phyloP scores from a whole-genome alignment of 2,329 filamentous ascomycete species.

The Diaporthe sp. region DNA sequence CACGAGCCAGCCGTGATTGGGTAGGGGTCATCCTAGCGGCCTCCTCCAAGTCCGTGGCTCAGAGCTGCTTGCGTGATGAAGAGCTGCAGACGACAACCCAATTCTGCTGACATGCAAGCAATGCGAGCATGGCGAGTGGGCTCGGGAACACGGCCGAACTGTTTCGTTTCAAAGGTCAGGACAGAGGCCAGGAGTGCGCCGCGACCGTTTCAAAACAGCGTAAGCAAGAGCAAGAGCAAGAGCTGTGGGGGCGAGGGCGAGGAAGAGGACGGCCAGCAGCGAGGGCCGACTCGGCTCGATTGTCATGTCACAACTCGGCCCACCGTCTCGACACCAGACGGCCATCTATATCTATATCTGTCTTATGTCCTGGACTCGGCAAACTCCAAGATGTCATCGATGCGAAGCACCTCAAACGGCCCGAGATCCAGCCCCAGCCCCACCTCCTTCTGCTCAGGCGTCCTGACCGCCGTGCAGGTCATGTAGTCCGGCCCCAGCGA shows the following conservation, averaged over 20 bases:
- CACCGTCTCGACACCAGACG: neutral
- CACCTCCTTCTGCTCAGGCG: constrained; percentile 47
- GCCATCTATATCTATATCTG: neutral
- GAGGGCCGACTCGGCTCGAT: neutral
- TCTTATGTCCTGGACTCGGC: constrained; percentile 49
- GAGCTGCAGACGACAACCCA: neutral
- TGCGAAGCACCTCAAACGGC: constrained; percentile 52
- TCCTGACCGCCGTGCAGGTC: constrained; percentile 62
- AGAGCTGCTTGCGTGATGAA: neutral
- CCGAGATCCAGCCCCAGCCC: constrained; percentile 53
- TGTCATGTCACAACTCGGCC: neutral
- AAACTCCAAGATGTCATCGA: constrained; percentile 58
- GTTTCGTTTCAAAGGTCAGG: constrained; percentile 9
- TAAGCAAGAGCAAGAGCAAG: neutral
- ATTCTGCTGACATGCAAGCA: neutral
- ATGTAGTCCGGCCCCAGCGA: constrained; percentile 62
- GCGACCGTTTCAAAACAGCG: constrained; percentile 3
- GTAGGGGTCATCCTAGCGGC: neutral
- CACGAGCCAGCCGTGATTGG: constrained; percentile 11
- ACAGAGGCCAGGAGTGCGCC: neutral
- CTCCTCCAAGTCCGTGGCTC: neutral
- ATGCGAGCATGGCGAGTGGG: neutral
- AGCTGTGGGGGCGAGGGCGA: neutral
- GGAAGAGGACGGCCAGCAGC: neutral
- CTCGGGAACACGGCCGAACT: neutral